Conservation (phyloP, 768 basidiomycete species). For the Chalciporus pseudorubinellus region DNA sequence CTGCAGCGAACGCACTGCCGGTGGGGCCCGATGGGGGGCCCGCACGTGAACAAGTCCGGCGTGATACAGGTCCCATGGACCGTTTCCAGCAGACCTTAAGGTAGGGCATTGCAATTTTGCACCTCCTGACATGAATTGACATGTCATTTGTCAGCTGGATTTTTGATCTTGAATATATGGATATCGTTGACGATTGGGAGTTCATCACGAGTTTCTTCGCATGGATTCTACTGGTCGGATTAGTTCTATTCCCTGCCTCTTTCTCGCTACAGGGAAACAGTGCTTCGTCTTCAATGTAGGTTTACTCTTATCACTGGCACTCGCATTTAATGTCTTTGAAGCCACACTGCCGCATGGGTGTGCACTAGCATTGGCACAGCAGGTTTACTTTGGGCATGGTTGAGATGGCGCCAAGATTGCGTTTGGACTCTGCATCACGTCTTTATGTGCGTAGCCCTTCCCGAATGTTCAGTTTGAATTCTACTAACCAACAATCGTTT, state of each 20-base stretch:
- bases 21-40: too few species aligned
- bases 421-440: slow-evolving; percentile 47
- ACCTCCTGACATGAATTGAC: too few species aligned
- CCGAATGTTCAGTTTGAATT: neutral
- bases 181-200: slow-evolving; percentile 44
- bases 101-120: too few species aligned
- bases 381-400: slow-evolving; percentile 52
- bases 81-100: too few species aligned
- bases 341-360: slow-evolving; percentile 46
- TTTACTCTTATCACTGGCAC: slow-evolving; percentile 33
- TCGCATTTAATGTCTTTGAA: slow-evolving; percentile 11
- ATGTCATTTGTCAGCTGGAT: slow-evolving; percentile 16
- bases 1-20: too few species aligned
- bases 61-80: too few species aligned
- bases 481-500: neutral
- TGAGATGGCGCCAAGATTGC: slow-evolving; percentile 51
- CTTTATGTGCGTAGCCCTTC: slow-evolving; percentile 41
- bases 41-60: too few species aligned
- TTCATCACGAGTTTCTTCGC: slow-evolving; percentile 52
- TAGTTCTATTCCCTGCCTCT: slow-evolving; percentile 54
- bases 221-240: slow-evolving; percentile 54
- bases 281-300: slow-evolving; percentile 5
- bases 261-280: slow-evolving; percentile 40
- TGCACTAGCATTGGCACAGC: slow-evolving; percentile 46
- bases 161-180: slow-evolving; percentile 42